Conservation (phyloP, 176 grass and related monocot species). For the Triticum turgidum region DNA sequence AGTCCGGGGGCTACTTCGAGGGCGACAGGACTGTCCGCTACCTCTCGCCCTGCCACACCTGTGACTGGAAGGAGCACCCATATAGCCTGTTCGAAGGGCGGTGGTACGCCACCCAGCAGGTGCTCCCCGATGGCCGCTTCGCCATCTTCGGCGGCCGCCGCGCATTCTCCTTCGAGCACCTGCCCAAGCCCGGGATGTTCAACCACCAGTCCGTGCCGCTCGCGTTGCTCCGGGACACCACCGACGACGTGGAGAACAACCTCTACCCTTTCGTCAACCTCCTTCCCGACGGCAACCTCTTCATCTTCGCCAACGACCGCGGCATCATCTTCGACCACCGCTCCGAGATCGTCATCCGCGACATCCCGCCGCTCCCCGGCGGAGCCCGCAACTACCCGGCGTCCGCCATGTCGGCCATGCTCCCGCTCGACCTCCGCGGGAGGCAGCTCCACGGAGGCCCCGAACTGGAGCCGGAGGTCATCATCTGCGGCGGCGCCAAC, state of each 20-base stretch:
- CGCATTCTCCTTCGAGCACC: slow-evolving; percentile 66
- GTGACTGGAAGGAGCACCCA: not conserved
- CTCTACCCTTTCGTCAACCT: slow-evolving; percentile 97
- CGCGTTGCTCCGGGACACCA: slow-evolving; percentile 56
- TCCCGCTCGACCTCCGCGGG: slow-evolving; percentile 69
- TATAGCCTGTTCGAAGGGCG: not conserved
- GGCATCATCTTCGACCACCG: slow-evolving; percentile 64
- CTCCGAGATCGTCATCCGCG: slow-evolving; percentile 48
- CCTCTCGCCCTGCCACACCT: slow-evolving; percentile 24
- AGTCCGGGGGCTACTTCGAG: slow-evolving; percentile 55
- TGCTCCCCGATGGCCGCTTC: slow-evolving; percentile 58
- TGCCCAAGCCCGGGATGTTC: slow-evolving; percentile 37
- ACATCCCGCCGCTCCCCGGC: slow-evolving; percentile 60
- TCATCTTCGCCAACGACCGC: slow-evolving; percentile 90
- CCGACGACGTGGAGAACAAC: slow-evolving; percentile 85
- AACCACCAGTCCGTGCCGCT: slow-evolving; percentile 44
- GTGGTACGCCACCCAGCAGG: slow-evolving; percentile 68
- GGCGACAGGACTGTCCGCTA: slow-evolving; percentile 41
- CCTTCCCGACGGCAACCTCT: slow-evolving; percentile 71
- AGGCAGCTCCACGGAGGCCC: not conserved
- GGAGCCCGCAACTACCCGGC: slow-evolving; percentile 74
- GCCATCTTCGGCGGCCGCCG: slow-evolving; percentile 73
- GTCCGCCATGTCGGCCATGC: slow-evolving; percentile 70
- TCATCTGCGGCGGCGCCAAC: slow-evolving; percentile 69
- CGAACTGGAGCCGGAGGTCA: slow-evolving; percentile 52